These are phyloP conservation scores for Colletotrichum sp. DNA, from an alignment of 2,329 filamentous ascomycete genomes.

Conservation along the genomic window DNA sequence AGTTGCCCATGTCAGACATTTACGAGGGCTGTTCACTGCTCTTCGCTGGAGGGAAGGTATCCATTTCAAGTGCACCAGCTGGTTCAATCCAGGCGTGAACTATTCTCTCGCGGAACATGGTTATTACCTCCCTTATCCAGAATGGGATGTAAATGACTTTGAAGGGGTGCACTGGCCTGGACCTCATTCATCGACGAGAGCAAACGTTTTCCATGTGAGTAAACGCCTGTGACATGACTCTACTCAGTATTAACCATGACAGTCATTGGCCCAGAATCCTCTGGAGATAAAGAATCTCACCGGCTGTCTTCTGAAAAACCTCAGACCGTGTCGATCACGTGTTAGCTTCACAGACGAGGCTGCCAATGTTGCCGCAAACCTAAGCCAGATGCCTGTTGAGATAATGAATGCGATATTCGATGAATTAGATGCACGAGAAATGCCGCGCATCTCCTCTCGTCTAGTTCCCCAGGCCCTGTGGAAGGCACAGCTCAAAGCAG, in stretches of 20 bases:
- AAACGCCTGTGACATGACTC: background rate
- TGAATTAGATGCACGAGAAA: background rate
- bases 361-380: background rate
- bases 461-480: background rate
- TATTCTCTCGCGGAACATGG: background rate
- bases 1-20: background rate
- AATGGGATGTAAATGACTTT: background rate
- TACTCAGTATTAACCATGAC: accelerated
- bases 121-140: background rate
- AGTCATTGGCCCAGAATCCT: background rate
- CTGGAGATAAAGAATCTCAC: background rate
- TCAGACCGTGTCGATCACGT: background rate
- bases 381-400: background rate
- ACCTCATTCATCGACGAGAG: background rate
- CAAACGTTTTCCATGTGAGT: background rate
- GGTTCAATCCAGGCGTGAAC: background rate
- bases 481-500: background rate
- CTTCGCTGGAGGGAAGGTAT: background rate
- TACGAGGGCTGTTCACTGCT: background rate
- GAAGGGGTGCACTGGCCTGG: background rate
- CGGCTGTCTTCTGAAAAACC: background rate
- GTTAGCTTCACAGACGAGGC: background rate
- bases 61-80: background rate
- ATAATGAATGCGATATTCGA: background rate
- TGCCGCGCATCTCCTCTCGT: background rate